phyloP scores from a whole-genome alignment of 1,139 yeast species.

The Saccharomycopsis crataegensis region DNA sequence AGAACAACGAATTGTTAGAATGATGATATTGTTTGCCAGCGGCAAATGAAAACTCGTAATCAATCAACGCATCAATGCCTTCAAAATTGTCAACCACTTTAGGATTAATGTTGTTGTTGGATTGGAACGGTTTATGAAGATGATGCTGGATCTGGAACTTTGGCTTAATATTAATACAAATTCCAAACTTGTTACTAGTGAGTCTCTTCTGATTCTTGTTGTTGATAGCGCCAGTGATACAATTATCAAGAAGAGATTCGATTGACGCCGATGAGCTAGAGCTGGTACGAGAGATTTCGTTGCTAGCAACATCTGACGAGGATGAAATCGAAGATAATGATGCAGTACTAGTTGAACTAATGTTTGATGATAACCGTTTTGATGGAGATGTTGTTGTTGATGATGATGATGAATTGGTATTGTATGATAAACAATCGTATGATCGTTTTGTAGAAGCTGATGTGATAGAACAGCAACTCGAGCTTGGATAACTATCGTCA shows the following conservation, averaged over 20 bases:
- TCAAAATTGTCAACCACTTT: not conserved
- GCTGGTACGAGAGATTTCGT: too few species aligned
- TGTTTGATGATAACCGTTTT: not conserved
- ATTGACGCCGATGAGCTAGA: too few species aligned
- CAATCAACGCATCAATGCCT: slow-evolving; percentile 3
- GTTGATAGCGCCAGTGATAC: not conserved
- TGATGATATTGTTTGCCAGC: slow-evolving; percentile 5
- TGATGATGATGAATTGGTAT: not conserved
- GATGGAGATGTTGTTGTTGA: not conserved
- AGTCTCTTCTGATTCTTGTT: not conserved
- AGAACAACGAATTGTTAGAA: slow-evolving; percentile 3
- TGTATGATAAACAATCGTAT: too few species aligned
- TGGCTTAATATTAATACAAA: not conserved
- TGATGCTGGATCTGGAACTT: too few species aligned
- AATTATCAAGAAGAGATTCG: not conserved
- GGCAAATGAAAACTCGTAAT: slow-evolving; percentile 14
- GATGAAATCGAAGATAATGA: slow-evolving; percentile 1
- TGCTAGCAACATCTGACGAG: not conserved
- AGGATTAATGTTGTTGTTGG: not conserved
- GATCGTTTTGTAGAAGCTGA: too few species aligned
- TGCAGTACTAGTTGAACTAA: not conserved
- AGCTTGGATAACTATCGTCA: not conserved
- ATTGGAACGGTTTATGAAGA: not conserved
- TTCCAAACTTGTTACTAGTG: too few species aligned
- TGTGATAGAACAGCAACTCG: too few species aligned